Conservation (phyloP, 164 flowering plant species). For the Protea cynaroides region DNA sequence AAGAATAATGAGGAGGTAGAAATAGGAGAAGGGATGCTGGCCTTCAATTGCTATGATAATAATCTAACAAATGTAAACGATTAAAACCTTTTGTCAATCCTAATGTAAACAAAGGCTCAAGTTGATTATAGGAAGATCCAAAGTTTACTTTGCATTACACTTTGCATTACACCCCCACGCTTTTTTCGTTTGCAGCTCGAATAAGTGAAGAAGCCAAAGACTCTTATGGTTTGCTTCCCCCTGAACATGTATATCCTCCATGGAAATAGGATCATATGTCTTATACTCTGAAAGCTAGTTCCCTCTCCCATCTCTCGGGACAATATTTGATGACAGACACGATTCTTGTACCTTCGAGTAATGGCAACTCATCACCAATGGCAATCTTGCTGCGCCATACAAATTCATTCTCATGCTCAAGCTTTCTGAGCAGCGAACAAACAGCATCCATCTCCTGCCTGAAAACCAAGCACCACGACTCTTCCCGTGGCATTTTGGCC, state of each 20-base stretch:
- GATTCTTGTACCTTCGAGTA: constrained; percentile 40
- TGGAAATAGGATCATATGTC: background rate
- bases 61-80: no score
- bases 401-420: constrained; percentile 50
- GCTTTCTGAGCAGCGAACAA: constrained; percentile 32
- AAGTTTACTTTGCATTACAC: no score
- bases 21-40: background rate
- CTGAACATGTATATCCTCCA: no score
- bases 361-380: constrained; percentile 37
- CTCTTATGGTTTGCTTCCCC: background rate
- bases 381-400: constrained; percentile 47
- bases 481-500: constrained; percentile 35
- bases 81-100: no score
- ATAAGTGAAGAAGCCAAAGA: background rate
- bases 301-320: constrained; percentile 37
- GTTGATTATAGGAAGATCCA: no score
- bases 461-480: constrained; percentile 38
- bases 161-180: no score
- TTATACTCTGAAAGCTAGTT: constrained; percentile 40
- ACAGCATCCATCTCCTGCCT: constrained; percentile 29
- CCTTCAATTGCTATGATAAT: no score
- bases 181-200: background rate
- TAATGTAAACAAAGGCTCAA: no score
- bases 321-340: constrained; percentile 35
- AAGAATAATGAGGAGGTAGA: background rate